Base-by-base conservation (phyloP, 176 grass and related monocot genomes). In the Raddia distichophylla region DNA sequence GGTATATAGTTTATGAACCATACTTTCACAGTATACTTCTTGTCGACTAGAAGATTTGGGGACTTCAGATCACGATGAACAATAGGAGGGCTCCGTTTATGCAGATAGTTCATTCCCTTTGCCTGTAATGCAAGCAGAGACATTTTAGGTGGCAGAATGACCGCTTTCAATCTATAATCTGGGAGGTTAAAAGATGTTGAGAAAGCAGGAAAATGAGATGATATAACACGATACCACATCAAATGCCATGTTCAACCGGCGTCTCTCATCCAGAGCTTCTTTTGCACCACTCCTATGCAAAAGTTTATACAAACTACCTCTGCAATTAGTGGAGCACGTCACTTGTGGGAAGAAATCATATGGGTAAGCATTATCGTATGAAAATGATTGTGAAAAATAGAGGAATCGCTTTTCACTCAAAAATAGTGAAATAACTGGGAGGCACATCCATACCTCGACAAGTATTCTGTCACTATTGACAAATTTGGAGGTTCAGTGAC, bases 101-200 rank as follows among this genome's bases (percentile, higher is more conserved):
- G 95, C 60, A 98, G 90, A 92, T 98, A 98, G 58, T 94, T 98
- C 95, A 98, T 98, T 86, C 95, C 95, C 80, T 98, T 98, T 7
- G 95, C 95, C 95, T 98, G 88, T 71, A 79, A 82, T 85, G 76
- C 17, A 37, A 73, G 52, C 11, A 89, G 55, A 77, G 12, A 86
- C 20, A 18, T 53, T 79, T 86, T 83, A 91, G 49, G 66, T n/a
- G 62, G 18, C 52, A 58, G 15, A 61, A 75, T 63, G 18, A 40
- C 17, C 69, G 13, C 51, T 83, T 35, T 65, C 70, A 75, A 8
- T 71, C 64, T 32, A 59, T 74, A 86, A 6, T 9, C 62, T 60
- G 9, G 53, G 13, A 7, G 72, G 45, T 65, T 49, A 58, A 46
- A 45, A 22, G n/a, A 58, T 11, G 57, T 32, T 14, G 17, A 59